Evolutionary conservation across 257 asterid species (phyloP).

Genomic region (Cinchona pubescens): DNA sequence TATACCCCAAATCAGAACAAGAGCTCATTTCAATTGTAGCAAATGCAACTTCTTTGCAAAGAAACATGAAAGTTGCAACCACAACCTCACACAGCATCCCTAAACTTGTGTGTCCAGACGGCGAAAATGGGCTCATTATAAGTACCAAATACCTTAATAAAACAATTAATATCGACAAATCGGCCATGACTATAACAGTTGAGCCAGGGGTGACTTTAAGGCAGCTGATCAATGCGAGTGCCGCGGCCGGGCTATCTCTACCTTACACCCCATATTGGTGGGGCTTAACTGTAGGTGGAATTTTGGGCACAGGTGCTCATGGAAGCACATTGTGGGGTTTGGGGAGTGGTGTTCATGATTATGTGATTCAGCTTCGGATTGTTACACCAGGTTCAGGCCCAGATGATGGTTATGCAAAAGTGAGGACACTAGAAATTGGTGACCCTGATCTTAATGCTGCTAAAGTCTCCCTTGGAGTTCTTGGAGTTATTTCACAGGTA

Average conservation of each 20-base stretch:
- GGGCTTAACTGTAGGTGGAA: conserved; percentile 32
- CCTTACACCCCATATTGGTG: conserved; percentile 34
- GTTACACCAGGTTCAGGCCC: conserved; percentile 19
- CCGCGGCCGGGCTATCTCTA: conserved; percentile 23
- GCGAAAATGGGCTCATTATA: conserved; percentile 25
- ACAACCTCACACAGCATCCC: conserved; percentile 33
- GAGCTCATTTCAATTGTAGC: conserved; percentile 26
- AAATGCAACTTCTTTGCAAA: conserved; percentile 15
- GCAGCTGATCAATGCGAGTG: conserved; percentile 22
- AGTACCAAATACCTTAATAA: conserved; percentile 27
- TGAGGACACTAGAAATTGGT: conserved; percentile 16
- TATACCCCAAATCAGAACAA: conserved; percentile 26
- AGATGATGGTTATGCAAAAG: conserved; percentile 21
- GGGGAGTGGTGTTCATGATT: conserved; percentile 32
- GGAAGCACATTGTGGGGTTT: conserved; percentile 33
- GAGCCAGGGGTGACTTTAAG: conserved; percentile 21
- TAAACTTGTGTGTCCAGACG: conserved; percentile 28
- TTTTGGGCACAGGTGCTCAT: conserved; percentile 32
- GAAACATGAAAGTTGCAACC: conserved; percentile 38
- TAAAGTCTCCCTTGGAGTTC: conserved; percentile 36
- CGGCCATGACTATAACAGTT: conserved; percentile 24
- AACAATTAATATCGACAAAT: background rate
- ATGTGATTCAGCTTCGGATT: conserved; percentile 24
- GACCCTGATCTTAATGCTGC: conserved; percentile 29
- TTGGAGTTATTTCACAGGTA: conserved; percentile 39